These are phyloP conservation scores for Actinomucor elegans DNA, from an alignment of 371 early-diverging fungal genomes.

Conservation along the genomic window DNA sequence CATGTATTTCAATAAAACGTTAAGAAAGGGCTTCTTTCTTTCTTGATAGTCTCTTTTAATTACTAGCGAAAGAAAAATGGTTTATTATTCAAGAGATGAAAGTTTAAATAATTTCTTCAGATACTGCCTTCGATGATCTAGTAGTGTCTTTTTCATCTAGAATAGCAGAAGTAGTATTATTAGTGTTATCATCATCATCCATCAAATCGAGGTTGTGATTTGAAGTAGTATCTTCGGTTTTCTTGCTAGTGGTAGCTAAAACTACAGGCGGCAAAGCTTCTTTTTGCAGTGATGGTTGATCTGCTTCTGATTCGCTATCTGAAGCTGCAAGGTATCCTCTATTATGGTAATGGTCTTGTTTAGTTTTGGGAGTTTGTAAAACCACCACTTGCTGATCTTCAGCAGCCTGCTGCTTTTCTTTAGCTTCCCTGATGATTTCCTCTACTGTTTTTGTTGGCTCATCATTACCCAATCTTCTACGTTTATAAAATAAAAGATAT, in stretches of 20 bases:
- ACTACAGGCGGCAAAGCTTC: too few relatives aligned
- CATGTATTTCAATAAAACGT: constrained; percentile 13
- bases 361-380: background rate
- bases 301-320: background rate
- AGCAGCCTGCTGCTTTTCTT: constrained; percentile 32
- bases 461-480: constrained; percentile 37
- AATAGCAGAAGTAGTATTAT: background rate
- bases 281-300: too few relatives aligned
- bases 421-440: constrained; percentile 13
- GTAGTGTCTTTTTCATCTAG: background rate
- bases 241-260: too few relatives aligned
- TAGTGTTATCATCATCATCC: background rate
- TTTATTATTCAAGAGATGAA: too few relatives aligned
- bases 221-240: too few relatives aligned
- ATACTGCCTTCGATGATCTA: too few relatives aligned
- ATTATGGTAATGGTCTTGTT: background rate
- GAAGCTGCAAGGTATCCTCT: background rate
- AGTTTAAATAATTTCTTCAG: too few relatives aligned
- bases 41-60: too few relatives aligned
- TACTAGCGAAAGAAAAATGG: too few relatives aligned
- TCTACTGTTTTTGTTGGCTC: constrained; percentile 15
- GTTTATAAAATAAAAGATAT: constrained; percentile 84
- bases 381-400: background rate
- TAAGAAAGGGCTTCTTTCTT: background rate
- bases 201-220: too few relatives aligned